Base-by-base conservation (phyloP, 306 rosid species). In the Vicia faba region DNA sequence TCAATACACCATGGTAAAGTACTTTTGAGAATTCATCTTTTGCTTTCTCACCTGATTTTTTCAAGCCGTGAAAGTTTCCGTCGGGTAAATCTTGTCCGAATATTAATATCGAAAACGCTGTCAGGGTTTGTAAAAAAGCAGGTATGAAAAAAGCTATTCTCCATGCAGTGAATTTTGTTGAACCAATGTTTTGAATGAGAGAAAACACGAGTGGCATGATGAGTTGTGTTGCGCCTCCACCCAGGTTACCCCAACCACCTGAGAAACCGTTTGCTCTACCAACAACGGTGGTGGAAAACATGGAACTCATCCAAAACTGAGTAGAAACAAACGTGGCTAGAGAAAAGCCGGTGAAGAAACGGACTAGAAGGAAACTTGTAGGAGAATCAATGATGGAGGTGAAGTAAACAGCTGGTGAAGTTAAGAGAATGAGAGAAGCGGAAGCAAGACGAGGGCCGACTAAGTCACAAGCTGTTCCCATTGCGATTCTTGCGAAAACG, bases 301-400 rank as follows among this genome's bases (percentile, higher is more conserved):
- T 89, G 8, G 98, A 89, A 81, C 93, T 92, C 98, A 89, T 92
- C 98, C 93, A 92, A 83, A 87, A 92, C 26, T 89, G 93, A 0
- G 95, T 89, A n/a, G 98, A 89, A 50, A 92, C 93, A 33, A 92
- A 92, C 5, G 92, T 85, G 26, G 96, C 87, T 0, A 92, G 64
- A 7, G 98, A 92, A 74, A 92, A 92, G 13, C 98, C 95, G 0
- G 96, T 80, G 84, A 89, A 92, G 81, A 92, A 92, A 0, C 96
- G 82, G 5, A 75, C 87, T 2, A 89, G 88, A 50, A 92, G 84
- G 75, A 78, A 92, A 0, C 89, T 65, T 5, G 76, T 70, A 1
- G 96, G 66, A 0, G 91, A 84, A 10, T 80, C 38, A 62, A 83
- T 82, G 0, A 83, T 28, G 39, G 96, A 59, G 15, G 95, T 86